Evolutionary conservation across 371 early-diverging fungal species (phyloP).

Genomic region (Mucor sp.): DNA sequence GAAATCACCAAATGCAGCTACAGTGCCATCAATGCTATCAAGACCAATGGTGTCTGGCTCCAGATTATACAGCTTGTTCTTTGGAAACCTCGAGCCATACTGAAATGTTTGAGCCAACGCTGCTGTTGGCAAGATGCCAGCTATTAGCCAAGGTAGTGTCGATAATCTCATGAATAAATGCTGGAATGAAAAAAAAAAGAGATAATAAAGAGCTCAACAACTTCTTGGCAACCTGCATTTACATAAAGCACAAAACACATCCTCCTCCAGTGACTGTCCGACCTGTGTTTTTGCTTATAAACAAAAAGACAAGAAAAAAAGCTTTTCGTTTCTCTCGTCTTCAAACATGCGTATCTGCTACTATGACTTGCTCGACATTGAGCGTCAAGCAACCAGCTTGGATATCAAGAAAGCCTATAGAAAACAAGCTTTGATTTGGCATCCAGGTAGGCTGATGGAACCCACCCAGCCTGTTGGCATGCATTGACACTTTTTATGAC

Average conservation of each 20-base stretch:
- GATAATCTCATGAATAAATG: conserved; percentile 5
- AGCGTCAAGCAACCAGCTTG: conserved; percentile 64
- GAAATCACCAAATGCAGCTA: conserved; percentile 85
- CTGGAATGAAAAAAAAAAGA: neutral
- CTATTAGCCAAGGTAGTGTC: conserved; percentile 5
- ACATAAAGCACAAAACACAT: neutral
- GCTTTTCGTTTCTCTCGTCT: neutral
- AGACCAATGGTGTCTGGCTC: conserved; percentile 53
- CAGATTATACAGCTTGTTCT: conserved; percentile 42
- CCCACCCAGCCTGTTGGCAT: neutral
- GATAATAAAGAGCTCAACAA: neutral
- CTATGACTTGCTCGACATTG: conserved; percentile 88
- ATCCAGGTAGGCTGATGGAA: conserved; percentile 69
- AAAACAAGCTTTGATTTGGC: conserved; percentile 83
- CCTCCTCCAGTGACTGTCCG: conserved; percentile 1
- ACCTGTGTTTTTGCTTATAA: neutral
- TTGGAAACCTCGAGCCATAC: conserved; percentile 45
- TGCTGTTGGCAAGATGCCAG: conserved; percentile 2
- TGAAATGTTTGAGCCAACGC: conserved; percentile 35
- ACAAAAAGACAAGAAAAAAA: neutral
- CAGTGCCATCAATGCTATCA: conserved; percentile 66
- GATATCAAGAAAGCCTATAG: conserved; percentile 93
- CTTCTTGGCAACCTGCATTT: neutral
- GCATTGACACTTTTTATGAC: neutral
- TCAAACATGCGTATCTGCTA: conserved; percentile 74